Base-by-base conservation (phyloP, 306 rosid genomes). In the Acacia acuminata region DNA sequence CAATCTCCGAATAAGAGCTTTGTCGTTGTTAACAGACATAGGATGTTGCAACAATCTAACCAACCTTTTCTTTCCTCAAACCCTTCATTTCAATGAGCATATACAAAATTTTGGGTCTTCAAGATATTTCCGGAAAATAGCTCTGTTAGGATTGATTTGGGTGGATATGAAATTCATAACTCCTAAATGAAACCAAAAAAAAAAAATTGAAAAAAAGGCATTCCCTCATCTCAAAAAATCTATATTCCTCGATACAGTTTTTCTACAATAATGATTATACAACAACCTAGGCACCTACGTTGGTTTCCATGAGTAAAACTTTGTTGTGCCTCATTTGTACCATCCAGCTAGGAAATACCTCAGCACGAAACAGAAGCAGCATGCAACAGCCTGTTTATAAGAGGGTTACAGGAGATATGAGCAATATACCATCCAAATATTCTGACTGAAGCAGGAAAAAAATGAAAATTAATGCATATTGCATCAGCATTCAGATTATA, bases 341-440 rank as follows among this genome's bases (percentile, higher is more conserved):
- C 99, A 96, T 69, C 99, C 99, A 34, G 99, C 91, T 69, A 96
- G 94, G 68, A 96, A 82, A 82, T 89, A 84, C 87, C 98, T 91
- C 90, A 94, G 86, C 83, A 88, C 0, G 88, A 96, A 96, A 83
- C 98, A 96, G 91, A 94, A 91, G 87, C 88, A 63, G 89, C 99
- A 94, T 5, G 92, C 94, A 24, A 87, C 55, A 53, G 90, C 99
- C 99, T 96, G 90, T 84, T 73, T 53, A 71, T 65, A 65, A 63
- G 36, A 53, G 69, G 78, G 71, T 15, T 61, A 64, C 10, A 63
- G 44, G 24, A 25, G 11, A 8, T 22, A 53, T 47, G 61, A 60
- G 79, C 77, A 22, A 60, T 24, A 17, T 34, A 36, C 69, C 32
- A 63, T 22, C 50, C 36, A 53, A 16, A 53, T 19, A 50, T 50